Conservation (phyloP, 169 alveolate species). For the Babesia divergens region DNA sequence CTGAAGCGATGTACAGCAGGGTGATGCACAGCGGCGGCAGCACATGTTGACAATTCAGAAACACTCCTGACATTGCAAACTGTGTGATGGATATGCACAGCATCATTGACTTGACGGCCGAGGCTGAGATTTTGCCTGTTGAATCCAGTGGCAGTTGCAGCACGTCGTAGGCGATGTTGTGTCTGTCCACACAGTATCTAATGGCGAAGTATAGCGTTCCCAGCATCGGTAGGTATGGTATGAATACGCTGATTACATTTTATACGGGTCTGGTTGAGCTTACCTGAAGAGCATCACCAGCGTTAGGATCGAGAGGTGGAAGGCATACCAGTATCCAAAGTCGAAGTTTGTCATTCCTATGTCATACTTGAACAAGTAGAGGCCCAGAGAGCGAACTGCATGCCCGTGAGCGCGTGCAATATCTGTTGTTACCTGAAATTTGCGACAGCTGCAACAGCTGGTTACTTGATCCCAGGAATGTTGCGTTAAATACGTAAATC, state of each 20-base stretch:
- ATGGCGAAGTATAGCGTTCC: slow-evolving; percentile 72
- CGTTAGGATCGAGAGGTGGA: slow-evolving; percentile 72
- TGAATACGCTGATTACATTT: slow-evolving; percentile 28
- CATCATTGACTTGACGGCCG: slow-evolving; percentile 76
- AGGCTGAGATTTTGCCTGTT: slow-evolving; percentile 69
- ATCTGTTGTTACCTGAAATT: slow-evolving; percentile 12
- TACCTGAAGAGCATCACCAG: slow-evolving; percentile 75
- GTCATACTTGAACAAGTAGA: slow-evolving; percentile 50
- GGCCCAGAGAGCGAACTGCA: slow-evolving; percentile 12
- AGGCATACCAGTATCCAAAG: slow-evolving; percentile 80
- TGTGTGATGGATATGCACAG: slow-evolving; percentile 71
- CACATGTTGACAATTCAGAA: slow-evolving; percentile 47
- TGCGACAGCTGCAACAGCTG: slow-evolving; percentile 62
- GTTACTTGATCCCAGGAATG: slow-evolving; percentile 51
- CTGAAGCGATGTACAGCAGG: slow-evolving; percentile 61
- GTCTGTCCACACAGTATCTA: slow-evolving; percentile 74
- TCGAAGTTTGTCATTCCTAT: slow-evolving; percentile 65
- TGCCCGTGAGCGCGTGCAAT: neutral
- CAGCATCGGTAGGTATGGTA: slow-evolving; percentile 68
- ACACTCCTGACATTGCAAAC: slow-evolving; percentile 67
- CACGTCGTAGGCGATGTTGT: slow-evolving; percentile 69
- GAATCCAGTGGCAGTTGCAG: slow-evolving; percentile 73
- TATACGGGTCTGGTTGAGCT: neutral
- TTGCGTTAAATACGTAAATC: slow-evolving; percentile 59
- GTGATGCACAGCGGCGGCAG: slow-evolving; percentile 40